Evolutionary conservation across 1,139 yeast species (phyloP).

Genomic region (Geotrichum phurueaensis): DNA sequence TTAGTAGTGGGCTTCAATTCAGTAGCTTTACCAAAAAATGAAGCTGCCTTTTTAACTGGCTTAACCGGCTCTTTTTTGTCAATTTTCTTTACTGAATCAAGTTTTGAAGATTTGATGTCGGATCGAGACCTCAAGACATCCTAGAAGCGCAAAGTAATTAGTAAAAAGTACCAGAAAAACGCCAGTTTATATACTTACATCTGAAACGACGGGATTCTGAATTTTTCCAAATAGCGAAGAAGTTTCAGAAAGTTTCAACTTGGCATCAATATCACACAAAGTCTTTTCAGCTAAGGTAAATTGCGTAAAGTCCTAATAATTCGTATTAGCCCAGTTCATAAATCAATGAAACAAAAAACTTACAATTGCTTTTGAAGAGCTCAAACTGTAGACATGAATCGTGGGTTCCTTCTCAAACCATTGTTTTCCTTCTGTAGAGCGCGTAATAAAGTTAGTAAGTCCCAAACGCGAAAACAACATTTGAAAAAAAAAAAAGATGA

Average conservation of each 20-base stretch:
- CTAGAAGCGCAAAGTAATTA: not conserved
- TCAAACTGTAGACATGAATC: conserved; percentile 17
- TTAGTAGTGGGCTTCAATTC: not conserved
- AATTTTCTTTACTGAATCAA: not conserved
- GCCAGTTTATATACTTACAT: conserved; percentile 7
- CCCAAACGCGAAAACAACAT: not conserved
- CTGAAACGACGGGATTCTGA: conserved; percentile 13
- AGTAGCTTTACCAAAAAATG: not conserved
- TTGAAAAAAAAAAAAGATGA: not conserved
- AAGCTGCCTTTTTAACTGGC: not conserved
- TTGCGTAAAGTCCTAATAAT: conserved; percentile 8
- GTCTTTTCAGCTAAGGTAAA: conserved; percentile 11
- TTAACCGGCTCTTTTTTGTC: not conserved
- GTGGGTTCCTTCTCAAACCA: conserved; percentile 8
- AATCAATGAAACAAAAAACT: not conserved
- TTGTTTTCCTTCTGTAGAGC: conserved; percentile 6
- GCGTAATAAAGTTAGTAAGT: not conserved
- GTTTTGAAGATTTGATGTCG: not conserved
- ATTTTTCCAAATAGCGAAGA: conserved; percentile 12
- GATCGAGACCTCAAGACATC: not conserved
- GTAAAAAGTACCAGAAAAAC: not conserved
- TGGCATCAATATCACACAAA: conserved; percentile 7
- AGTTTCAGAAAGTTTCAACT: not conserved
- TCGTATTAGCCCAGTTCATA: not conserved
- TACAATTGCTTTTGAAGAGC: conserved; percentile 12